Evolutionary conservation across 345 rosid species (phyloP).

Genomic region (Gynandropsis gynandra): DNA sequence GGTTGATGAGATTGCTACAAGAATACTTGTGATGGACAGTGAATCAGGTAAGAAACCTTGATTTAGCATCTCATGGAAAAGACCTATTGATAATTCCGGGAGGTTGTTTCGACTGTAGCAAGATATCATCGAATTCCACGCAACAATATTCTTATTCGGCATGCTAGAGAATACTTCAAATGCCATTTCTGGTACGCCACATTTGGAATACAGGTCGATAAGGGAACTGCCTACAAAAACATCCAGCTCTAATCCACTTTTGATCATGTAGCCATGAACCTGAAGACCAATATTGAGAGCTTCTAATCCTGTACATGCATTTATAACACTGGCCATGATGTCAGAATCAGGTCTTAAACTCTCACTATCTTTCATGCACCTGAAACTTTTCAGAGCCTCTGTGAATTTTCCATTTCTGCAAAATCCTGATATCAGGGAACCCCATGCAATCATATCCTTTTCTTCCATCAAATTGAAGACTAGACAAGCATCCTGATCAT

Average conservation of each 20-base stretch:
- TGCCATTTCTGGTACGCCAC: slow-evolving; percentile 50
- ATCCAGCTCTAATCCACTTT: slow-evolving; percentile 45
- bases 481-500: slow-evolving; percentile 35
- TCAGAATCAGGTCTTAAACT: slow-evolving; percentile 54
- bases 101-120: slow-evolving; percentile 55
- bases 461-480: slow-evolving; percentile 41
- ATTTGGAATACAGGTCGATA: slow-evolving; percentile 74
- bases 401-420: slow-evolving; percentile 46
- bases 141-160: slow-evolving; percentile 48
- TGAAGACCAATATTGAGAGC: slow-evolving; percentile 35
- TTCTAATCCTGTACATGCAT: slow-evolving; percentile 50
- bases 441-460: slow-evolving; percentile 64
- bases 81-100: slow-evolving; percentile 48
- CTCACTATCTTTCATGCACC: slow-evolving; percentile 37
- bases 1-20: slow-evolving; percentile 56
- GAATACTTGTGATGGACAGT: slow-evolving; percentile 59
- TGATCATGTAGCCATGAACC: slow-evolving; percentile 49
- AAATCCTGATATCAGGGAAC: slow-evolving; percentile 65
- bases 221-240: slow-evolving; percentile 59
- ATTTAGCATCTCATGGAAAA: slow-evolving; percentile 35
- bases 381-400: slow-evolving; percentile 45
- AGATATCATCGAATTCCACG: slow-evolving; percentile 73
- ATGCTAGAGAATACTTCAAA: slow-evolving; percentile 41
- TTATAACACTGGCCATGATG: slow-evolving; percentile 48
- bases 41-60: slow-evolving; percentile 47